Percentiles rank a stretch among this genome's conserved stretches.
Evolutionary conservation across 805 yeast genomes (phyloP).

Genomic region (Isabelozyma rhagii): DNA sequence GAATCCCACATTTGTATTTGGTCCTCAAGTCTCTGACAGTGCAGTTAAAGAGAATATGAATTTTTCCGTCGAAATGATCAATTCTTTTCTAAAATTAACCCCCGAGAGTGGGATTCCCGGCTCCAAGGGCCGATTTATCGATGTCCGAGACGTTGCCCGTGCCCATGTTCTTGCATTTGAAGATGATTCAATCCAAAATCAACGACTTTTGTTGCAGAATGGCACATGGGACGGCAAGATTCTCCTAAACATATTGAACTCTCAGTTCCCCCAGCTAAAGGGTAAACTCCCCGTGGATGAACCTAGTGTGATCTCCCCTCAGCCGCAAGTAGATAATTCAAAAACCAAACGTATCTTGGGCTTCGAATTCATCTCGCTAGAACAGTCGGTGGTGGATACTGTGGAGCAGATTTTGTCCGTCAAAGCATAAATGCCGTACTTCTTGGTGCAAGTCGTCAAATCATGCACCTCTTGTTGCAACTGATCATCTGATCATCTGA

Average conservation of each 20-base stretch:
- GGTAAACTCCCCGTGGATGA: conserved; percentile 44
- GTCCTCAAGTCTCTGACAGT: conserved; percentile 22
- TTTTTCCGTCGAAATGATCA: conserved; percentile 4
- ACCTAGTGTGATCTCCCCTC: conserved; percentile 23
- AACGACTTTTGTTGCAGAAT: conserved; percentile 15
- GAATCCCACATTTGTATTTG: conserved; percentile 21
- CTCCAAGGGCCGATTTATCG: conserved; percentile 18
- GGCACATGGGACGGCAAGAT: conserved; percentile 22
- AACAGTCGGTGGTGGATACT: conserved; percentile 17
- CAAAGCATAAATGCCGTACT: neutral
- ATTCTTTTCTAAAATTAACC: conserved; percentile 16
- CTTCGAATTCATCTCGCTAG: conserved; percentile 13
- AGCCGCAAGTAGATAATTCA: conserved; percentile 15
- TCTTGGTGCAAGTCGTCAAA: too few species aligned
- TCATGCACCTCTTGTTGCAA: too few species aligned
- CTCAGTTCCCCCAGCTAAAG: conserved; percentile 39
- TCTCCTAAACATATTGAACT: conserved; percentile 29
- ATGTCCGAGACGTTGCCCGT: conserved; percentile 29
- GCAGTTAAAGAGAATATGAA: conserved; percentile 27
- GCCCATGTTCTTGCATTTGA: conserved; percentile 34
- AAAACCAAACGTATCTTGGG: conserved; percentile 16
- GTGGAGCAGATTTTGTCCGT: conserved; percentile 16
- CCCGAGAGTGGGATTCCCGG: conserved; percentile 8
- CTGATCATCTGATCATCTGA: too few species aligned
- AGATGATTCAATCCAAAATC: conserved; percentile 12